phyloP scores from a whole-genome alignment of 352 stramenopile species.

The Phytopythium delawarense region DNA sequence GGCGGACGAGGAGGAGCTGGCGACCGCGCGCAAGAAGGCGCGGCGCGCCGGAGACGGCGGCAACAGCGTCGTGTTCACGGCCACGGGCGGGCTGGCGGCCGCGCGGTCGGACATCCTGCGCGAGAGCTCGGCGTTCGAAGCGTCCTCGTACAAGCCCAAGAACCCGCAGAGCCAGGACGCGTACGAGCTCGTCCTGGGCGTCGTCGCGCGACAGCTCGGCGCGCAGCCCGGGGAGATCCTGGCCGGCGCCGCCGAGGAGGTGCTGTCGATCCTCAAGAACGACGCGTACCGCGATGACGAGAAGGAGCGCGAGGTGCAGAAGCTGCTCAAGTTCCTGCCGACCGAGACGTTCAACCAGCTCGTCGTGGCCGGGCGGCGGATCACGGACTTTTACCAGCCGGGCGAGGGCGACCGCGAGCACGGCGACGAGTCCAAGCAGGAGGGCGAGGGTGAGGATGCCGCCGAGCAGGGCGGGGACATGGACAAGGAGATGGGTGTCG shows the following conservation, averaged over 20 bases:
- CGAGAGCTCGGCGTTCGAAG: constrained; percentile 71
- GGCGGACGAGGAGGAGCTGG: constrained; percentile 26
- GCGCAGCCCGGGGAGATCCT: constrained; percentile 91
- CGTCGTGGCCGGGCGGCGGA: constrained; percentile 79
- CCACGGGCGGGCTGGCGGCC: constrained; percentile 38
- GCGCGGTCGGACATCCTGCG: constrained; percentile 58
- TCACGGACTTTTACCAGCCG: constrained; percentile 84
- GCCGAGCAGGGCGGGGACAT: constrained; percentile 56
- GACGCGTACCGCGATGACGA: constrained; percentile 84
- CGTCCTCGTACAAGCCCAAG: constrained; percentile 83
- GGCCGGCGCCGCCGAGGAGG: constrained; percentile 88
- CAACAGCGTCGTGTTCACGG: constrained; percentile 46
- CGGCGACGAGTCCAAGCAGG: constrained; percentile 15
- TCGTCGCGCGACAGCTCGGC: constrained; percentile 74
- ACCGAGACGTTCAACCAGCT: constrained; percentile 75
- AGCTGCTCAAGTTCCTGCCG: constrained; percentile 82
- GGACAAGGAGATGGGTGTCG: constrained; percentile 98
- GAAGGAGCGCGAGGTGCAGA: constrained; percentile 77
- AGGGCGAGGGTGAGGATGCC: constrained; percentile 24
- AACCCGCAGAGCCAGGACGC: constrained; percentile 83
- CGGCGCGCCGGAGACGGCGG: constrained; percentile 27
- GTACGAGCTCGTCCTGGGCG: constrained; percentile 88
- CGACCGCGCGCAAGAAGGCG: constrained; percentile 52
- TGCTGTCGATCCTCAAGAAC: constrained; percentile 92
- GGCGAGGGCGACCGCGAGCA: constrained; percentile 22